These are phyloP conservation scores for Penicillium italicum DNA, from an alignment of 2,329 filamentous ascomycete genomes.

Conservation along the genomic window DNA sequence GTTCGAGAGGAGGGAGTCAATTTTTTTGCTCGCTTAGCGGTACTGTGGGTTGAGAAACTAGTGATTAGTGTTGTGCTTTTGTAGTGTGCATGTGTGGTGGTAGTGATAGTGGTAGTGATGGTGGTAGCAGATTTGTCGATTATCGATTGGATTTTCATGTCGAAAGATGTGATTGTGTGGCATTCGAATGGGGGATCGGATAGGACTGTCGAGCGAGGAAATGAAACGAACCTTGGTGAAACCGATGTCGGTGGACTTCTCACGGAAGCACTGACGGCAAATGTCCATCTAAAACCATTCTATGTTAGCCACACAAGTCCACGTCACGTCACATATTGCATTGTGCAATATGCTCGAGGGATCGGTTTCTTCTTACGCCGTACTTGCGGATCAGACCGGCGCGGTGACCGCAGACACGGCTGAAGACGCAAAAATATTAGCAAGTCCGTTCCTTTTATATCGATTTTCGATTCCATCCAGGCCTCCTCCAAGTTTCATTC, in stretches of 20 bases:
- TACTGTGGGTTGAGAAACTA: constrained; percentile 23
- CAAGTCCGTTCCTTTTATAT: constrained; percentile 25
- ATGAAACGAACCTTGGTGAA: constrained; percentile 60
- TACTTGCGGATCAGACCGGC: constrained; percentile 99
- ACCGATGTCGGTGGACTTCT: constrained; percentile 65
- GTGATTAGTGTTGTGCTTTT: constrained; percentile 16
- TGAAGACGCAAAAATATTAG: constrained; percentile 38
- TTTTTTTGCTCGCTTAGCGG: constrained; percentile 32
- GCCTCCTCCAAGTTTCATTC: constrained; percentile 8
- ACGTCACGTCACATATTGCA: background rate
- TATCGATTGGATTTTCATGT: background rate
- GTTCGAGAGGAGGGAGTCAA: constrained; percentile 26
- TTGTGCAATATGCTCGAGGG: background rate
- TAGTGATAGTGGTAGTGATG: too few species aligned
- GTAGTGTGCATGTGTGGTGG: background rate
- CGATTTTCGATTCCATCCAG: constrained; percentile 12
- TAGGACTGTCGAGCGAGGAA: background rate
- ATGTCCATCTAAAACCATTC: constrained; percentile 44
- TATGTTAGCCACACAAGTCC: constrained; percentile 21
- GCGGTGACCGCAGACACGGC: constrained; percentile 86
- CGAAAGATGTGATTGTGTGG: background rate
- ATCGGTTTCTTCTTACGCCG: constrained; percentile 51
- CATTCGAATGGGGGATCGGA: constrained; percentile 1
- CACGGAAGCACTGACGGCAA: constrained; percentile 67
- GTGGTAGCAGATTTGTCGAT: background rate